Evolutionary conservation across 2,329 filamentous ascomycete species (phyloP).

Genomic region (Chaetomiaceae sp.): DNA sequence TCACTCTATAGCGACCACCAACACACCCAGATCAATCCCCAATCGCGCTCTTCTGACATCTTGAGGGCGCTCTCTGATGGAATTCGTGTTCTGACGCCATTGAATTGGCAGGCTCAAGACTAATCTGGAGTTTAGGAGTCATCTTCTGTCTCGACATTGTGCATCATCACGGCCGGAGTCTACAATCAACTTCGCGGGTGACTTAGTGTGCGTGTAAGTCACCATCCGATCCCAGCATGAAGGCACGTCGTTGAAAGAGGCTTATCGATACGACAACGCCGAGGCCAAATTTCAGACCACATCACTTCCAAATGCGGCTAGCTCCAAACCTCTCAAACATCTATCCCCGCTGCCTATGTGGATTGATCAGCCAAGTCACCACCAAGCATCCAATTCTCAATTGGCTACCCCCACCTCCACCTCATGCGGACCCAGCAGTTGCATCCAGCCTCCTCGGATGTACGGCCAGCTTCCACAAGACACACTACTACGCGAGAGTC

Average conservation of each 20-base stretch:
- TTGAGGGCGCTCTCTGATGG: not conserved
- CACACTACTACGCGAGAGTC: not conserved
- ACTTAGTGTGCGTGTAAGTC: not conserved
- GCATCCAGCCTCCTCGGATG: not conserved
- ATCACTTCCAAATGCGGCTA: not conserved
- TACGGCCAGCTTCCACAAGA: not conserved
- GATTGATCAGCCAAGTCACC: too few relatives aligned
- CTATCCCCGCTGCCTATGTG: too few relatives aligned
- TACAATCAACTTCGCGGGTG: not conserved
- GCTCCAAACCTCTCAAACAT: too few relatives aligned
- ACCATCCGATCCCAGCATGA: not conserved
- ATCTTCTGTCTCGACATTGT: not conserved
- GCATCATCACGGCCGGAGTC: not conserved
- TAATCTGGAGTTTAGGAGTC: not conserved
- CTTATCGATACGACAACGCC: constrained; percentile 10
- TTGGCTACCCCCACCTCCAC: too few relatives aligned
- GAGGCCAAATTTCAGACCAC: not conserved
- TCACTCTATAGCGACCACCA: too few relatives aligned
- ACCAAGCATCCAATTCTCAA: too few relatives aligned
- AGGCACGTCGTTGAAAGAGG: constrained; percentile 14
- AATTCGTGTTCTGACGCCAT: not conserved
- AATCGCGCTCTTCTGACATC: too few relatives aligned
- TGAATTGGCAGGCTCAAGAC: not conserved
- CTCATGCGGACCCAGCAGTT: too few relatives aligned
- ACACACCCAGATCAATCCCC: too few relatives aligned